A percentile compares a stretch with the other conserved stretches of the same genome.
These are phyloP conservation scores for Coemansia sp. DNA, from an alignment of 192 early-diverging fungal species.

Conservation along the genomic window DNA sequence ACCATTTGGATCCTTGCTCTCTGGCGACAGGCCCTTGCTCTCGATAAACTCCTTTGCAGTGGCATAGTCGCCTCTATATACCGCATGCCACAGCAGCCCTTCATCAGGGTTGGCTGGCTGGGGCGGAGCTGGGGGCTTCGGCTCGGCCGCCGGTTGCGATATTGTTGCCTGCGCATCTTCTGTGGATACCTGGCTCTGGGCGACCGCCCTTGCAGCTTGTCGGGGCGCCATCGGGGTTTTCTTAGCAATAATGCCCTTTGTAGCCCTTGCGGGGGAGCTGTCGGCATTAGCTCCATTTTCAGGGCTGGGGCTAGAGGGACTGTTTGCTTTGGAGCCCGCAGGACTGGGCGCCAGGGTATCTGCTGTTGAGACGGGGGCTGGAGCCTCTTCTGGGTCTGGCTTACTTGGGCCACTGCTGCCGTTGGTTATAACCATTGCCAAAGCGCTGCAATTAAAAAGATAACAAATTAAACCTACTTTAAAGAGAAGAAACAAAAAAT, in stretches of 20 bases:
- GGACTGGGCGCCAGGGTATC: not conserved
- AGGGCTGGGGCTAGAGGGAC: not conserved
- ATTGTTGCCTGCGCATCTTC: conserved; percentile 29
- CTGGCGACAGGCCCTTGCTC: conserved; percentile 49
- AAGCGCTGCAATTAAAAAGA: not conserved
- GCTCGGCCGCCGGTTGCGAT: not conserved
- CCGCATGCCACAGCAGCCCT: conserved; percentile 53
- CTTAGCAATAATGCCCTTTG: not conserved
- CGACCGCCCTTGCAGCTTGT: conserved; percentile 23
- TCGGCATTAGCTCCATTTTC: not conserved
- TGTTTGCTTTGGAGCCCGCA: not conserved
- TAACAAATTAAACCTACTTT: not conserved
- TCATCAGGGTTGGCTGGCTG: conserved; percentile 5
- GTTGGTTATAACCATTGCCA: not conserved
- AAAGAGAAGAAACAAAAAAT: not conserved
- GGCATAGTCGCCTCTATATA: conserved; percentile 68
- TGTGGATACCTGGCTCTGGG: conserved; percentile 26
- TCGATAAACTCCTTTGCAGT: conserved; percentile 62
- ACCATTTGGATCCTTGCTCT: conserved; percentile 65
- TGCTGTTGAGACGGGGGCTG: not conserved
- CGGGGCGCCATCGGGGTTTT: not conserved
- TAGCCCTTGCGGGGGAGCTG: not conserved
- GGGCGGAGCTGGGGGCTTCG: not conserved
- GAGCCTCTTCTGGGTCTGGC: not conserved
- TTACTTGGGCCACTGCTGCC: not conserved